Base-by-base conservation (phyloP, 768 basidiomycete species). In the Tylopilus rubrobrunneus region DNA sequence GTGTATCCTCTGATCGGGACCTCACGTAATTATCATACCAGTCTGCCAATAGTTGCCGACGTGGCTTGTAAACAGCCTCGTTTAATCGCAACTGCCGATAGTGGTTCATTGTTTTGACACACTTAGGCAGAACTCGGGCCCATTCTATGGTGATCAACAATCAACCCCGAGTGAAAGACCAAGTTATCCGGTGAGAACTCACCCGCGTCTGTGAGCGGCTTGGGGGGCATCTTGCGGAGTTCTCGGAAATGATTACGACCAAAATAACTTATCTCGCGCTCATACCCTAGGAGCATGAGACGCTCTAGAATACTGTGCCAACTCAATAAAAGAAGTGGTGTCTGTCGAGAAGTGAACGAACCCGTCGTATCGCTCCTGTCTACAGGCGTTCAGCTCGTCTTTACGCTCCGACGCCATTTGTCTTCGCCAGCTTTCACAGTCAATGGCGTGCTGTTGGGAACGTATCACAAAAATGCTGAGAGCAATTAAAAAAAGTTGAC, bases 61-160 rank as follows among this genome's bases (percentile, higher is more conserved):
- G 58, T 8, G 48, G 34, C 2, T 11, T 3, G 43, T 56, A 50
- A 10, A 56, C 45, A 29, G 7, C 19, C 25, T 3, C 7, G 15
- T 59, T 29, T 6, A 49, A 17, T 46, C 48, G 31, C 10, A 1
- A 4, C 8, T 6, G 3, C 15, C 29, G 29, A 12, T 12, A 12
- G 7, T 23, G 1, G 11, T 45, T 21, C 59, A 58, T 55, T 1
- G 17, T 41, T 9, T 41, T 5, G 27, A 46, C 9, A 41, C 52
- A 52, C 39, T 17, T 1, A 1, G 48, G 52, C 28, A 36, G 12
- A 8, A 58, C 45, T 5, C 9, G 41, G 1, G 29, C 23, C 56
- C 56, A 58, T 21, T 53, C 56, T 58, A 21, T 40, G n/a, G n/a
- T n/a, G n/a, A n/a, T 17, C 25, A 21, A 34, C 9, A 4, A 15